Evolutionary conservation across 108 stramenopile genomes (phyloP).

Genomic region (Cyclotella atomus): DNA sequence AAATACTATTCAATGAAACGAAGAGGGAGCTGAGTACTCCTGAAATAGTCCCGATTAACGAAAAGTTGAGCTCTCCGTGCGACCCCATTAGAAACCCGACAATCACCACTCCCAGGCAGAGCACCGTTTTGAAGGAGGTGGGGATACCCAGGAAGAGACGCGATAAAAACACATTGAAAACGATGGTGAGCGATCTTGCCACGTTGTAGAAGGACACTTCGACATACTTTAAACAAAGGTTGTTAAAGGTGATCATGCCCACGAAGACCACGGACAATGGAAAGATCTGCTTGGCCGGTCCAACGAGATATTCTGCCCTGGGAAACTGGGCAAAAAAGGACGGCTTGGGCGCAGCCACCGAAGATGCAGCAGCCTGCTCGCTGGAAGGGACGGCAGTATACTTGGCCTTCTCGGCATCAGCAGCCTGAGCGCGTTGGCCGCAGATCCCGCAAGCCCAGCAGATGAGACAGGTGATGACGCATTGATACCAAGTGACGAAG

Average conservation of each 20-base stretch:
- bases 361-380: slow-evolving; percentile 10
- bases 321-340: slow-evolving; percentile 88
- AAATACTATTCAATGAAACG: slow-evolving; percentile 94
- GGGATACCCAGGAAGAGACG: slow-evolving; percentile 74
- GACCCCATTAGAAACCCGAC: slow-evolving; percentile 90
- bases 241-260: slow-evolving; percentile 97
- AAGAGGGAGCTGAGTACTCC: slow-evolving; percentile 91
- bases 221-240: slow-evolving; percentile 92
- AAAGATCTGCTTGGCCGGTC: slow-evolving; percentile 63
- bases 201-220: slow-evolving; percentile 98
- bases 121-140: slow-evolving; percentile 70
- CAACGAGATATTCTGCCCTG: slow-evolving; percentile 72
- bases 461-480: slow-evolving; percentile 85
- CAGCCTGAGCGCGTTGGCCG: slow-evolving; percentile 54
- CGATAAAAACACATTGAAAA: slow-evolving; percentile 93
- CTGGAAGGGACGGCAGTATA: slow-evolving; percentile 27
- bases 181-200: slow-evolving; percentile 92
- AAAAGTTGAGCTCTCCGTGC: slow-evolving; percentile 89
- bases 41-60: slow-evolving; percentile 77
- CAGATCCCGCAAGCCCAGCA: slow-evolving; percentile 80
- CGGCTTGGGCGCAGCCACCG: slow-evolving; percentile 39
- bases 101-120: slow-evolving; percentile 86
- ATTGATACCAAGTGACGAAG: slow-evolving; percentile 97
- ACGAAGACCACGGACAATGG: slow-evolving; percentile 90
- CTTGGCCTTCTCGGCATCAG: slow-evolving; percentile 21